Evolutionary conservation across 1,284 basidiomycete genomes (phyloP).

Genomic region (Tremellales sp.): DNA sequence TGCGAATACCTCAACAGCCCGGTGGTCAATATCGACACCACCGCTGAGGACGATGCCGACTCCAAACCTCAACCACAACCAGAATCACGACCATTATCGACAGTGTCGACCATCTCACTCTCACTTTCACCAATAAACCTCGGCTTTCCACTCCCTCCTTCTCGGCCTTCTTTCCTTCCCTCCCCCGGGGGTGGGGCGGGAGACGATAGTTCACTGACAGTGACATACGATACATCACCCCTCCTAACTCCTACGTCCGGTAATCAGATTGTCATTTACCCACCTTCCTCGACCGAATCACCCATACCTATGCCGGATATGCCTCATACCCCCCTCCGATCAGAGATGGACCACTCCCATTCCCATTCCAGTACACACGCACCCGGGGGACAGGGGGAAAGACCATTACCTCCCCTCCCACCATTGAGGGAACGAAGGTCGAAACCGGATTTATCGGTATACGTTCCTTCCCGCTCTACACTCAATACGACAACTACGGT

Average conservation of each 20-base stretch:
- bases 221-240: too few species aligned
- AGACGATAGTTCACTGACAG: not conserved
- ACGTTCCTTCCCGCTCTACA: not conserved
- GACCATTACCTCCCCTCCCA: not conserved
- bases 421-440: not conserved
- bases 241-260: too few species aligned
- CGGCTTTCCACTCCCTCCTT: not conserved
- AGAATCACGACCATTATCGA: constrained; percentile 11
- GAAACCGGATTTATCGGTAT: not conserved
- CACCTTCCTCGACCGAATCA: not conserved
- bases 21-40: not conserved
- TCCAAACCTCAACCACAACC: not conserved
- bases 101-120: constrained; percentile 14
- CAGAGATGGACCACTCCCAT: not conserved
- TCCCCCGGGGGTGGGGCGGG: not conserved
- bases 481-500: not conserved
- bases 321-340: not conserved
- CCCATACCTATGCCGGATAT: not conserved
- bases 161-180: not conserved
- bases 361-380: not conserved
- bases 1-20: not conserved
- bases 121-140: constrained; percentile 14
- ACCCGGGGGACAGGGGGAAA: not conserved
- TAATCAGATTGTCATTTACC: not conserved
- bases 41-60: not conserved